phyloP scores from a whole-genome alignment of 345 rosid species.

The Isatis tinctoria region DNA sequence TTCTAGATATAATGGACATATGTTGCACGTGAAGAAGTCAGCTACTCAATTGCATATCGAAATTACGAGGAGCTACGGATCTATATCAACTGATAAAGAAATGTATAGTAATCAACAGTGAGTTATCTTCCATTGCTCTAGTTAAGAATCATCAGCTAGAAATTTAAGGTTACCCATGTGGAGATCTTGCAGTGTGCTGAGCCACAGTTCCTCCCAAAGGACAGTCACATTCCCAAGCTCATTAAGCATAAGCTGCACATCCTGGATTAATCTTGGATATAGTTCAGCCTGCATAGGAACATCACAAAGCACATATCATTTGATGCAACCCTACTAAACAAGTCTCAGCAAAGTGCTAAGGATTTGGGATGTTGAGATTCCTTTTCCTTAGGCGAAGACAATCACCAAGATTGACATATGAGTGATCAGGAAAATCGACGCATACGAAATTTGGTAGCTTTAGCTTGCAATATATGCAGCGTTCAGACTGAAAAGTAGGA shows the following conservation, averaged over 20 bases:
- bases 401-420: neutral
- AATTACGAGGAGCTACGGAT: neutral
- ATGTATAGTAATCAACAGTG: conserved; percentile 2
- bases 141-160: neutral
- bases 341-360: neutral
- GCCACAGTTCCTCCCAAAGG: conserved; percentile 98
- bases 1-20: conserved; percentile 7
- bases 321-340: conserved; percentile 5
- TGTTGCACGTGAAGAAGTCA: neutral
- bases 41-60: conserved; percentile 7
- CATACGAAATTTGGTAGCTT: neutral
- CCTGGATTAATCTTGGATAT: conserved; percentile 84
- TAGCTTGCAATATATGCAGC: conserved; percentile 3
- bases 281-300: conserved; percentile 61
- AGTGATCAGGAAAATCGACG: neutral
- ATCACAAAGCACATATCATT: conserved; percentile 8
- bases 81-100: neutral
- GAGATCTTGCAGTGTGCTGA: conserved; percentile 94
- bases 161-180: conserved; percentile 61
- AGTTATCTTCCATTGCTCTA: too few species aligned
- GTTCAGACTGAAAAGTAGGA: neutral
- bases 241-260: conserved; percentile 87
- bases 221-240: conserved; percentile 89
- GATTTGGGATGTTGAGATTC: neutral
- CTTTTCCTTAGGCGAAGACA: neutral